Evolutionary conservation across 2,329 filamentous ascomycete genomes (phyloP).

Genomic region (Zarea fungicola): DNA sequence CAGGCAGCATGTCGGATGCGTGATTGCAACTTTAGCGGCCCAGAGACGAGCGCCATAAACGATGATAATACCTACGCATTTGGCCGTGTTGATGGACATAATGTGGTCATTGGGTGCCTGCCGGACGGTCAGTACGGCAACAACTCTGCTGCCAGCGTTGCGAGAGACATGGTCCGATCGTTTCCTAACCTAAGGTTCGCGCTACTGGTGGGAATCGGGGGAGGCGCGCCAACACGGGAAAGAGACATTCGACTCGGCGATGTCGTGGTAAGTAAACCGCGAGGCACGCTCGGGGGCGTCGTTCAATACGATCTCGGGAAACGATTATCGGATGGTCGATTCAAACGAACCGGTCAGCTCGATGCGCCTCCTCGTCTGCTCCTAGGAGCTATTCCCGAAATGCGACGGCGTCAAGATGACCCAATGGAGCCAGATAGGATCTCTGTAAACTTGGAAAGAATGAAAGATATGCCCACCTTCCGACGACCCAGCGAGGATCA

Average conservation of each 20-base stretch:
- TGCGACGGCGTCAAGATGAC: not conserved
- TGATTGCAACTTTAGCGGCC: not conserved
- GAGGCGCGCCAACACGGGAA: not conserved
- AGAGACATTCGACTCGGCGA: slow-evolving; percentile 1
- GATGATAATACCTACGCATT: not conserved
- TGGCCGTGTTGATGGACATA: not conserved
- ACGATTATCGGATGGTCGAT: not conserved
- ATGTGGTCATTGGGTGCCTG: not conserved
- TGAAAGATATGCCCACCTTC: not conserved
- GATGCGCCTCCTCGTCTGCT: not conserved
- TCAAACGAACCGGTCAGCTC: not conserved
- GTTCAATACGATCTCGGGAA: slow-evolving; percentile 13
- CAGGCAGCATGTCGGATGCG: not conserved
- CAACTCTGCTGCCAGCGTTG: not conserved
- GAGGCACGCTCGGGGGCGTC: not conserved
- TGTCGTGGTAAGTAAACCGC: not conserved
- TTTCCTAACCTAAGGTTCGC: not conserved
- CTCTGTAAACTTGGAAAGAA: not conserved
- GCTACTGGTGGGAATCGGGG: not conserved
- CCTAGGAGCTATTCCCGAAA: not conserved
- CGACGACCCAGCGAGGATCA: not conserved
- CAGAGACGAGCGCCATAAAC: not conserved
- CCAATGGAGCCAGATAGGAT: not conserved
- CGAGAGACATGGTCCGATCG: not conserved
- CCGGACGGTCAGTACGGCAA: not conserved